Evolutionary conservation across 192 early-diverging fungal species (phyloP).

Genomic region (Oehlia diaphana): DNA sequence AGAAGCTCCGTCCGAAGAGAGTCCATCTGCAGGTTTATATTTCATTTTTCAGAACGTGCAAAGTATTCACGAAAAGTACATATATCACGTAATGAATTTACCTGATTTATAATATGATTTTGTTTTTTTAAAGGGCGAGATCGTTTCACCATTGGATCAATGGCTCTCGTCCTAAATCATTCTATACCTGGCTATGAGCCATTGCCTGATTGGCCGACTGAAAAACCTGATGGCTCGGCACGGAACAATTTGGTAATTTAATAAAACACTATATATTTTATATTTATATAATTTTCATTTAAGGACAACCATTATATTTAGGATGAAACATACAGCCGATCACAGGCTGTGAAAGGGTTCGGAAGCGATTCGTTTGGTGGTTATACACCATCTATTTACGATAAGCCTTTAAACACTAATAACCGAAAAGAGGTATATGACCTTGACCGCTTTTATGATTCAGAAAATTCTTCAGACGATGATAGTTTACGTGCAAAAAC

Average conservation of each 20-base stretch:
- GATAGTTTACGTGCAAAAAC: conserved; percentile 15
- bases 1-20: conserved; percentile 50
- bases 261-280: conserved; percentile 25
- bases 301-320: conserved; percentile 1
- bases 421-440: conserved; percentile 41
- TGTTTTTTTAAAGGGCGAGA: conserved; percentile 38
- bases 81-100: background rate
- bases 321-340: conserved; percentile 17
- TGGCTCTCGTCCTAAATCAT: conserved; percentile 63
- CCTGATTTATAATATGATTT: background rate
- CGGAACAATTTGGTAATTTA: conserved; percentile 54
- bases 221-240: conserved; percentile 52
- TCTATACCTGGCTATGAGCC: conserved; percentile 68
- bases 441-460: conserved; percentile 44
- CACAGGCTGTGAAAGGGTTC: conserved; percentile 35
- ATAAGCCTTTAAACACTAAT: conserved; percentile 23
- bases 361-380: conserved; percentile 43
- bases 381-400: conserved; percentile 16
- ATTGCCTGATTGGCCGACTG: conserved; percentile 78
- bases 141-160: conserved; percentile 62
- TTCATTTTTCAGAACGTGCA: background rate
- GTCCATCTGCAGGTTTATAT: conserved; percentile 45
- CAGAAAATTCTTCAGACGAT: conserved; percentile 35
- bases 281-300: conserved; percentile 3
- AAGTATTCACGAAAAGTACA: background rate